Evolutionary conservation across 2,329 filamentous ascomycete genomes (phyloP).

Genomic region (Botryosphaeria dothidea): DNA sequence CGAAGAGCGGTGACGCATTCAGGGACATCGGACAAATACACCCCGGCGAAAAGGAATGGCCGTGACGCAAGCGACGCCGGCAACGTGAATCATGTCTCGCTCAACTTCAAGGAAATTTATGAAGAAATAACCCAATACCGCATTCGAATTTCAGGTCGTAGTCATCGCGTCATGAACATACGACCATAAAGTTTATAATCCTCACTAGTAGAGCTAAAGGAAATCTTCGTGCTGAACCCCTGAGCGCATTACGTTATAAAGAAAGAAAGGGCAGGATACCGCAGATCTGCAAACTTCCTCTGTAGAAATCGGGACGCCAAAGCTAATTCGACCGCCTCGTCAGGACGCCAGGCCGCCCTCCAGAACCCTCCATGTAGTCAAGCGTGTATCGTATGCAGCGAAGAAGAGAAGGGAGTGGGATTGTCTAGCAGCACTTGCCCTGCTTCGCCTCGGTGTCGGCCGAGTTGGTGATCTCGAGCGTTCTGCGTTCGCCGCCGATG

Average conservation of each 20-base stretch:
- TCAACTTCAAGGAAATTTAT: neutral
- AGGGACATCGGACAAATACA: slow-evolving; percentile 1
- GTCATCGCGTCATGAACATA: slow-evolving; percentile 20
- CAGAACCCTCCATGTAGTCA: slow-evolving; percentile 12
- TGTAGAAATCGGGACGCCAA: slow-evolving; percentile 15
- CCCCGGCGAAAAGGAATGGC: neutral
- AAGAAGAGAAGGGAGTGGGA: slow-evolving; percentile 20
- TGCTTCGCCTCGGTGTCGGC: slow-evolving; percentile 77
- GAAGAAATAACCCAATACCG: slow-evolving; percentile 16
- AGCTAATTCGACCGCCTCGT: slow-evolving; percentile 13
- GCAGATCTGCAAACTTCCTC: slow-evolving; percentile 20
- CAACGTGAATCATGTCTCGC: slow-evolving; percentile 4
- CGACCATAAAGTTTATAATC: slow-evolving; percentile 18
- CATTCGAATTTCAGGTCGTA: slow-evolving; percentile 19
- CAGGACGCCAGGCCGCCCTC: slow-evolving; percentile 18
- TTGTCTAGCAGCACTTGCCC: slow-evolving; percentile 74
- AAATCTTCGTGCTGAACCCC: slow-evolving; percentile 15
- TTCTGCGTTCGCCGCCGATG: slow-evolving; percentile 71
- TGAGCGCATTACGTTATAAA: slow-evolving; percentile 9
- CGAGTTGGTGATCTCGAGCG: slow-evolving; percentile 82
- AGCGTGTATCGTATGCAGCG: slow-evolving; percentile 19
- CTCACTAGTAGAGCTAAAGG: slow-evolving; percentile 13
- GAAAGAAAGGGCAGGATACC: slow-evolving; percentile 13
- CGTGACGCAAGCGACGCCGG: neutral
- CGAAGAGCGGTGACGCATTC: slow-evolving; percentile 15